phyloP scores from a whole-genome alignment of 176 grass and related monocot genomes.

The Aegilops bicornis region DNA sequence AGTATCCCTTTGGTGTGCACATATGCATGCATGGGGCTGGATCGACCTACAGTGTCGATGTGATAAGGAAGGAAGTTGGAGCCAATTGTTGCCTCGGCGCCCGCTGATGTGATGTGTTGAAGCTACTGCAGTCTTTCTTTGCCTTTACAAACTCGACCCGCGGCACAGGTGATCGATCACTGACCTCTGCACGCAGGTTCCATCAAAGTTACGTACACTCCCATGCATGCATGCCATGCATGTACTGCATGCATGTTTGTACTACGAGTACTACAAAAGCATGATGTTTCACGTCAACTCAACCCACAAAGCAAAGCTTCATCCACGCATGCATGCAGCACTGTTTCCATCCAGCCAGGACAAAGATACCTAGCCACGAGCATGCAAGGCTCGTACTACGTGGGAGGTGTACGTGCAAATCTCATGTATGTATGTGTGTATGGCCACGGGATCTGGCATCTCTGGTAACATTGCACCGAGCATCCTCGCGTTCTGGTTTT shows the following conservation, averaged over 20 bases:
- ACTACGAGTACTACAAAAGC: slow-evolving; percentile 8
- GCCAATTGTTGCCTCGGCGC: not conserved
- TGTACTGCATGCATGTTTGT: not conserved
- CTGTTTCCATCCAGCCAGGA: not conserved
- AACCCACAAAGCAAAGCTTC: not conserved
- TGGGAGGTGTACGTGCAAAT: not conserved
- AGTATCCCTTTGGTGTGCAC: not conserved
- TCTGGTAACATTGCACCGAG: not conserved
- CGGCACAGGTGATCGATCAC: not conserved
- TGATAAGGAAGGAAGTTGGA: not conserved
- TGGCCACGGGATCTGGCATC: not conserved
- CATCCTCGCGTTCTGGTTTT: not conserved
- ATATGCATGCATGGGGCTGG: not conserved
- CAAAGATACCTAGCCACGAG: not conserved
- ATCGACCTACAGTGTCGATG: not conserved
- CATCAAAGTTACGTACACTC: not conserved
- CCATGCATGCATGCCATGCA: slow-evolving; percentile 17
- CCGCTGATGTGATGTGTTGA: not conserved
- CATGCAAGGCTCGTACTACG: not conserved
- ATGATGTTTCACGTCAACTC: slow-evolving; percentile 18
- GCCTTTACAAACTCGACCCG: not conserved
- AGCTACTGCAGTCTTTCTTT: not conserved
- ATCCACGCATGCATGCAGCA: not conserved
- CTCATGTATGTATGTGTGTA: not conserved
- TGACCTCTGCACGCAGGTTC: not conserved